Base-by-base conservation (phyloP, 371 early-diverging fungal species). In the Mortierella sp. region DNA sequence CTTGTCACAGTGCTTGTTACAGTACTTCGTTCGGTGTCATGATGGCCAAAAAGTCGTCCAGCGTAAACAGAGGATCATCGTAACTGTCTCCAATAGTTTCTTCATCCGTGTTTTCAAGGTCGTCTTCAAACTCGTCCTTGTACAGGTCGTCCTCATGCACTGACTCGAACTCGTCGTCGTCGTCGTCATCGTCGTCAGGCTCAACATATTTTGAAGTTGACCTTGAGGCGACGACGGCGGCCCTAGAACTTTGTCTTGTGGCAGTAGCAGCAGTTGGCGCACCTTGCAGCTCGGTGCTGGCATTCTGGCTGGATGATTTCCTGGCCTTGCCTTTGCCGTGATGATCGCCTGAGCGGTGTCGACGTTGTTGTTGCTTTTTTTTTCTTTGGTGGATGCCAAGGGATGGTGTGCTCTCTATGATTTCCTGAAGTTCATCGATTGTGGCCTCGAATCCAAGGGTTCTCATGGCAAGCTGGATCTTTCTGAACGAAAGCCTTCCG, bases 401-500 rank as follows among this genome's bases (percentile, higher is more conserved):
- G 1, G 38, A 21, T 1, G 69, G 62, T 23, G 52, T 65, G 2
- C 39, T 55, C 18, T 45, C 45, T 8, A 90, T 82, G 67, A 91
- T 89, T n/a, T 81, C 72, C 39, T 83, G 74, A 34, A 87, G 68
- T 57, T 92, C 89, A 12, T 82, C 79, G 53, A 86, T 78, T 19
- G 86, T 84, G 7, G 89, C 85, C 24, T 90, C 88, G 47, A 93
- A 90, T 10, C 90, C 91, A 24, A 94, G 81, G 14, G 87, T 86
- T 18, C 86, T 58, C 84, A 94, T 83, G 9, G 93, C 91, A 6
- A 88, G 83, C 16, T 84, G 82, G 16, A 93, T 81, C 49, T 90
- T 88, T 34, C 89, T 82, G 30, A 78, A 61, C 42, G 82, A 83
- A 8, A 94, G 85, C 10, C 78, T 82, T 16, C 88, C 88, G 8